Evolutionary conservation across 2,329 filamentous ascomycete species (phyloP), one percentile per base, ranked within the genome.

Genomic region (Lecanicillium sp.): DNA sequence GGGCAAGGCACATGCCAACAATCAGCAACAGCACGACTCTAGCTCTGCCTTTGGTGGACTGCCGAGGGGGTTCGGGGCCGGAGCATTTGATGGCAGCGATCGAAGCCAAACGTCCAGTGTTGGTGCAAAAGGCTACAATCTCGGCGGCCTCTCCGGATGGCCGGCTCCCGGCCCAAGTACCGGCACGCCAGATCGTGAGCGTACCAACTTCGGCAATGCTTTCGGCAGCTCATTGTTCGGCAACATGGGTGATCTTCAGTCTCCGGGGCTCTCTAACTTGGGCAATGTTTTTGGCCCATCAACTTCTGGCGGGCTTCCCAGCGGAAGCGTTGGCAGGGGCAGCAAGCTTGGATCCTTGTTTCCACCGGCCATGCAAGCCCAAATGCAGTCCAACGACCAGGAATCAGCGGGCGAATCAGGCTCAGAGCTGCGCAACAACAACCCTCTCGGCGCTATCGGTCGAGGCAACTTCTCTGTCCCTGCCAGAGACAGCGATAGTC

Each of bases 21-120:
- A 42, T 14, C 45, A 52, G 14, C 55, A 57, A 20, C 60, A 75
- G 35, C 57, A 63, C 31, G 22, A 25, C 11, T 11, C 22, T 25
- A 52, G 60, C 3, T 55, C 66, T 19, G 61, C 57, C 12, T 84
- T 84, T 51, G 74, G 74, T 38, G 65, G 65, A 3, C 53, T 75
- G 47, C 66, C 61, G 46, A 73, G 68, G 45, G 70, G 71, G 14
- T 80, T 70, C 33, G 59, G 60, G 47, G 55, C 59, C 48, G 66
- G 64, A 49, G 66, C 61, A 41, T 73, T 75, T 48, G 80, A 86
- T 37, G 83, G 82, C 5, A 86, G 88, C 48, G 90, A 96, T 56
- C 82, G 90, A 15, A 95, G 89, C 56, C 88, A 95, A 59, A 95
- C 86, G 0, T 95, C 89, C 0, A 95, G 89, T 53, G 84, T 83